Percentiles rank a stretch among this genome's conserved stretches.
Evolutionary conservation across 2,329 filamentous ascomycete species (phyloP).

Genomic region (Fusarium secorum): DNA sequence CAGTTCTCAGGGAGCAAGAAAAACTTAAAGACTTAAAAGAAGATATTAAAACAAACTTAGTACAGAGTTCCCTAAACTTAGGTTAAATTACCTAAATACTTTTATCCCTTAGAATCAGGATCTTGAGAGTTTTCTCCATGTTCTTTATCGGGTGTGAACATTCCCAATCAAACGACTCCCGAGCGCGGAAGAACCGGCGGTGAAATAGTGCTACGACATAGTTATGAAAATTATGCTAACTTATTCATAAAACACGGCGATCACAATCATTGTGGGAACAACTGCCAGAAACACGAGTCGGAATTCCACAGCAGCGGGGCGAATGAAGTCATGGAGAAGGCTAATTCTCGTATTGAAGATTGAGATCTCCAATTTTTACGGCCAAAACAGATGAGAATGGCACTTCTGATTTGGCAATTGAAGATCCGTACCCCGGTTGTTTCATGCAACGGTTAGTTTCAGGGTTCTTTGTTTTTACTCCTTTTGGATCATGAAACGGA

Average conservation of each 20-base stretch:
- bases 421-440: background rate
- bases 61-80: background rate
- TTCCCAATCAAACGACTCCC: background rate
- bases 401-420: background rate
- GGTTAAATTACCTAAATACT: rapidly evolving
- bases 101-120: background rate
- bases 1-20: background rate
- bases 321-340: slow-evolving; percentile 1
- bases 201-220: background rate
- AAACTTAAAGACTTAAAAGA: no score
- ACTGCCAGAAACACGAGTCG: background rate
- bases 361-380: slow-evolving; percentile 1
- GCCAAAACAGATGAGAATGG: background rate
- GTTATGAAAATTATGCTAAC: background rate
- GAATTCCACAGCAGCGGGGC: background rate
- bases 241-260: background rate
- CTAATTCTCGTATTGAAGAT: slow-evolving; percentile 19
- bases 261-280: slow-evolving; percentile 2
- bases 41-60: background rate
- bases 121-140: background rate
- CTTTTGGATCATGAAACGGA: background rate
- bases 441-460: background rate
- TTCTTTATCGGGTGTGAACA: background rate
- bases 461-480: background rate
- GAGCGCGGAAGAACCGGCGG: background rate